Evolutionary conservation across 129 eudicot genomes (phyloP).

Genomic region (Pulicaria dysenterica): DNA sequence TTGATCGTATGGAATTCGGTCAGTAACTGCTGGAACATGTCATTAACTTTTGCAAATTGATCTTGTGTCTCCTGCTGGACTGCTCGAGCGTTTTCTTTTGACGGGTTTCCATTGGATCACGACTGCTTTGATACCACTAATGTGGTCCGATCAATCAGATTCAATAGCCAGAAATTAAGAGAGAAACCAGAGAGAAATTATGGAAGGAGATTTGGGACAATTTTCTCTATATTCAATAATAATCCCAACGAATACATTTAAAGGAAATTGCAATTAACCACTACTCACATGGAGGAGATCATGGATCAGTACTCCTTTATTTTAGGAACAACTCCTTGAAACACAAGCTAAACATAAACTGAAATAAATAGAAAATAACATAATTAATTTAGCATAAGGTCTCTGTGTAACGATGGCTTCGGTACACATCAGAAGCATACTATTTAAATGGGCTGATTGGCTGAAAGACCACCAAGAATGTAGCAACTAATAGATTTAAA

Average conservation of each 20-base stretch:
- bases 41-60: not conserved
- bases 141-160: conserved; percentile 27
- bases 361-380: not conserved
- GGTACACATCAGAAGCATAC: conserved; percentile 12
- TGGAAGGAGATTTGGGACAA: conserved; percentile 13
- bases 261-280: conserved; percentile 5
- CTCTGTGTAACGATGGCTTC: not conserved
- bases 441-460: not conserved
- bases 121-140: conserved; percentile 19
- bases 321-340: conserved; percentile 16
- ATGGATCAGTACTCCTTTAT: conserved; percentile 12
- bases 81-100: conserved; percentile 9
- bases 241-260: conserved; percentile 1
- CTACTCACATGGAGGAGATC: conserved; percentile 14
- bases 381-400: conserved; percentile 12
- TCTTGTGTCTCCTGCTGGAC: conserved; percentile 21
- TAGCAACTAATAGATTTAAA: not conserved
- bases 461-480: conserved; percentile 5
- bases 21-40: conserved; percentile 12
- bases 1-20: conserved; percentile 10
- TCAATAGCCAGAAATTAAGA: conserved; percentile 12
- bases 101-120: conserved; percentile 24
- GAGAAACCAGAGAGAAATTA: conserved; percentile 8
- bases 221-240: conserved; percentile 16
- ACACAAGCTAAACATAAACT: conserved; percentile 11